Evolutionary conservation across 2,329 filamentous ascomycete genomes (phyloP).

Genomic region (Talaromyces sp.): DNA sequence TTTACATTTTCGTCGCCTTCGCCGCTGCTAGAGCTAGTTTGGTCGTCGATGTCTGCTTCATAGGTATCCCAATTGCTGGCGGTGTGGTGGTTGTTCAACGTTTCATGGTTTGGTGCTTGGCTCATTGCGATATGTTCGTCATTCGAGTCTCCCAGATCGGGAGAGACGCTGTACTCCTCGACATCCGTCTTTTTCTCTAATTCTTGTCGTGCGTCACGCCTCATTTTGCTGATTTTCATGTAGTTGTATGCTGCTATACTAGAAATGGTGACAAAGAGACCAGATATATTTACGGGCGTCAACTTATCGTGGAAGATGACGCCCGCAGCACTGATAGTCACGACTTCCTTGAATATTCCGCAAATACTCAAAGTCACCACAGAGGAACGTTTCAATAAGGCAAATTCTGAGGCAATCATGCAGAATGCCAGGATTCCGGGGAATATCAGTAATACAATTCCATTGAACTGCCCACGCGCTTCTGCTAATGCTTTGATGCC

Average conservation of each 20-base stretch:
- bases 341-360: constrained; percentile 97
- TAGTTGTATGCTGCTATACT: constrained; percentile 92
- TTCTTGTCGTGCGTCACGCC: constrained; percentile 61
- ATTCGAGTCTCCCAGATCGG: constrained; percentile 1
- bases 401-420: constrained; percentile 96
- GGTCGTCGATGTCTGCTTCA: constrained; percentile 25
- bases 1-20: constrained; percentile 27
- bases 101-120: constrained; percentile 14
- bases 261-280: constrained; percentile 79
- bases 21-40: constrained; percentile 18
- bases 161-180: constrained; percentile 16
- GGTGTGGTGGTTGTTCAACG: constrained; percentile 14
- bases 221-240: constrained; percentile 89
- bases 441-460: constrained; percentile 75
- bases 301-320: constrained; percentile 85
- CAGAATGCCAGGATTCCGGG: constrained; percentile 88
- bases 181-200: constrained; percentile 13
- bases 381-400: constrained; percentile 86
- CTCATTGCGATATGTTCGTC: constrained; percentile 7
- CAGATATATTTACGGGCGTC: constrained; percentile 81
- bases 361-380: constrained; percentile 96
- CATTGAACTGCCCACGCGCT: constrained; percentile 64
- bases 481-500: constrained; percentile 63
- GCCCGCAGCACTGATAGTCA: constrained; percentile 87
- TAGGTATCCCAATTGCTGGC: constrained; percentile 27